Evolutionary conservation across 768 basidiomycete genomes (phyloP), one percentile per base, ranked within the genome.

Genomic region (Gloeophyllum trabeum): DNA sequence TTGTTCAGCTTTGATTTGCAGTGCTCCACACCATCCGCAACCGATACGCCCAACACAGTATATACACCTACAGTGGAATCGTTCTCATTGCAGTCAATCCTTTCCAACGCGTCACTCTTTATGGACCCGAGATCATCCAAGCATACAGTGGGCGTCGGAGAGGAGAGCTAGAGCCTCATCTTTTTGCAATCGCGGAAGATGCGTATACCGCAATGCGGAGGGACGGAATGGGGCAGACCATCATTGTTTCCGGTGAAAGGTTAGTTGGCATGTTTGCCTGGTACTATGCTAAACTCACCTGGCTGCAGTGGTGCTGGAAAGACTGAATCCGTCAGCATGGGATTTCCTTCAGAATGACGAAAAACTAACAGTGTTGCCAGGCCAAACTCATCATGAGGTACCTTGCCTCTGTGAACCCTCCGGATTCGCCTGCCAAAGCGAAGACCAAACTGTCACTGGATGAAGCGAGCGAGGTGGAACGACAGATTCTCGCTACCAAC

Each of bases 381-480:
- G 87, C 96, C 40, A 98, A 99, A 68, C 92, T 92, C 67, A 99
- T 99, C 61, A 94, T 99, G 81, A 81, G 96, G 45, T 99, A 97
- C 62, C 82, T 99, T 52, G 96, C 96, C 10, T 97, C 94, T 1
- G 91, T 99, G 35, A 96, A 98, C 49, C 91, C 93, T 48, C 71
- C 81, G 23, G 70, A 78, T 53, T 59, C 71, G 46, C 70, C 65
- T 51, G 58, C 71, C 43, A 57, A 21, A 10, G 10, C 68, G 3
- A 85, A 71, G 57, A 75, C 80, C 6, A 85, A 89, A 53, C 65
- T 75, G 40, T 79, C 83, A 7, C 60, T 86, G 39, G 91, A 86
- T 54, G 90, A 84, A 49, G 85, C 86, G 2, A 92, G 83, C 58
- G 96, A 97, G 61, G 91, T 93, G 49, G 96, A 99, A 59, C 79